A percentile compares a stretch with the other conserved stretches of the same genome.
Evolutionary conservation across 1,284 basidiomycete species (phyloP).

Genomic region (Ganoderma sp.): DNA sequence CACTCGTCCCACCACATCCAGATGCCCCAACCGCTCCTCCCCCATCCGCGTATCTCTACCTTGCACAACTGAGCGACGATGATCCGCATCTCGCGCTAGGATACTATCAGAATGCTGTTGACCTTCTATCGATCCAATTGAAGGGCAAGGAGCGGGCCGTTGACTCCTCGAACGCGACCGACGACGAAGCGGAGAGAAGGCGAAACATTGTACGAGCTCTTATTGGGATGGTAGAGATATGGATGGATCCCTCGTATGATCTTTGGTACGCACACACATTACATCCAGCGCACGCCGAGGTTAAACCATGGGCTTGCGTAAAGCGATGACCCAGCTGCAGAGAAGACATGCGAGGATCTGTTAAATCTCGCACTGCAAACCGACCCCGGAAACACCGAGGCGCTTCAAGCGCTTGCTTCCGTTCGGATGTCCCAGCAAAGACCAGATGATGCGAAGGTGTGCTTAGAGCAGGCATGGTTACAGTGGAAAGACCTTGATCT

Average conservation of each 20-base stretch:
- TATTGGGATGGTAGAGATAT: slow-evolving; percentile 93
- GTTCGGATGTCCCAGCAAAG: slow-evolving; percentile 89
- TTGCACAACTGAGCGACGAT: slow-evolving; percentile 84
- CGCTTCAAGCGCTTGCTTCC: slow-evolving; percentile 82
- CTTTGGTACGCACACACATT: slow-evolving; percentile 69
- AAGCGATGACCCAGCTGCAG: slow-evolving; percentile 83
- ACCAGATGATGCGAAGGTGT: slow-evolving; percentile 79
- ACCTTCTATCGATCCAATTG: slow-evolving; percentile 73
- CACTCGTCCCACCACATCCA: slow-evolving; percentile 64
- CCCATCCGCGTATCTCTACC: slow-evolving; percentile 86
- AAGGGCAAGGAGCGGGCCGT: slow-evolving; percentile 70
- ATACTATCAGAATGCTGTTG: slow-evolving; percentile 83
- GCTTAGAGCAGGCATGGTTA: slow-evolving; percentile 73
- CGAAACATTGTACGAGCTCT: slow-evolving; percentile 83
- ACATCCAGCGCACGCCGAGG: too few relatives aligned
- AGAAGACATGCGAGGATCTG: slow-evolving; percentile 81
- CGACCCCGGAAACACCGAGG: slow-evolving; percentile 81
- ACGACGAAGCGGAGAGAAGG: slow-evolving; percentile 69
- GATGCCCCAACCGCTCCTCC: slow-evolving; percentile 67
- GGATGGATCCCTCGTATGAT: slow-evolving; percentile 90
- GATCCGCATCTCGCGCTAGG: slow-evolving; percentile 80
- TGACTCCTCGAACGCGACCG: slow-evolving; percentile 46
- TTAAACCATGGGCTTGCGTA: background rate
- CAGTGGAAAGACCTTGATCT: slow-evolving; percentile 77
- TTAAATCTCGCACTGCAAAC: slow-evolving; percentile 75